phyloP scores from a whole-genome alignment of 768 basidiomycete genomes.

The Suillus subluteus region DNA sequence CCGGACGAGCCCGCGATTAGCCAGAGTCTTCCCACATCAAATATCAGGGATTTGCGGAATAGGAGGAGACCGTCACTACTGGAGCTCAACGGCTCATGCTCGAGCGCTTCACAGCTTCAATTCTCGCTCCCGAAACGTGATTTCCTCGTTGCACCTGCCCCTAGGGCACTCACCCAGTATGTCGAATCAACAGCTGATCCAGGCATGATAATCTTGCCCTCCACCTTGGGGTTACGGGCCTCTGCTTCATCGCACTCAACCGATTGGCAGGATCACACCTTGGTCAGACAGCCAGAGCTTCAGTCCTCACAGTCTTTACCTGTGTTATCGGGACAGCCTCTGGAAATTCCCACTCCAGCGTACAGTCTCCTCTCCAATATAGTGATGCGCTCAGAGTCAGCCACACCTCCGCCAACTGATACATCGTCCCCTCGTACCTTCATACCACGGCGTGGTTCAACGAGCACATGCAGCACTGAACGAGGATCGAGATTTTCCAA shows the following conservation, averaged over 20 bases:
- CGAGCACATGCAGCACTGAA: constrained; percentile 32
- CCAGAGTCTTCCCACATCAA: constrained; percentile 48
- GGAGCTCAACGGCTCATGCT: constrained; percentile 35
- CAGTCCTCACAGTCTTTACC: constrained; percentile 8
- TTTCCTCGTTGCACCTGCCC: constrained; percentile 65
- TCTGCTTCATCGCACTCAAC: constrained; percentile 32
- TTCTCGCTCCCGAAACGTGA: constrained; percentile 56
- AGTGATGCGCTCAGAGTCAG: constrained; percentile 40
- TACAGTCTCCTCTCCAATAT: constrained; percentile 67
- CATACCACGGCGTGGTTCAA: constrained; percentile 39
- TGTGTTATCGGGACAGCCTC: constrained; percentile 39
- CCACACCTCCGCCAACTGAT: constrained; percentile 24
- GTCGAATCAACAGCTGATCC: constrained; percentile 60
- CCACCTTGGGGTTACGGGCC: constrained; percentile 67
- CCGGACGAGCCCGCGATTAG: constrained; percentile 38
- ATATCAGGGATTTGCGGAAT: constrained; percentile 34
- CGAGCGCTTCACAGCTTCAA: constrained; percentile 46
- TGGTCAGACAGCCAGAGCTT: constrained; percentile 8
- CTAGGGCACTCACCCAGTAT: constrained; percentile 77
- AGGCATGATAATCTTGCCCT: constrained; percentile 61
- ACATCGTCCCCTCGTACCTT: constrained; percentile 31
- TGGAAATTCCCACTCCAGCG: constrained; percentile 55
- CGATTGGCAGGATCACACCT: constrained; percentile 15
- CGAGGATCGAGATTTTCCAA: constrained; percentile 21
- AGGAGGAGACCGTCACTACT: constrained; percentile 52